phyloP scores from a whole-genome alignment of 1,139 yeast genomes.

The Sugiyamaella grinbergsii region DNA sequence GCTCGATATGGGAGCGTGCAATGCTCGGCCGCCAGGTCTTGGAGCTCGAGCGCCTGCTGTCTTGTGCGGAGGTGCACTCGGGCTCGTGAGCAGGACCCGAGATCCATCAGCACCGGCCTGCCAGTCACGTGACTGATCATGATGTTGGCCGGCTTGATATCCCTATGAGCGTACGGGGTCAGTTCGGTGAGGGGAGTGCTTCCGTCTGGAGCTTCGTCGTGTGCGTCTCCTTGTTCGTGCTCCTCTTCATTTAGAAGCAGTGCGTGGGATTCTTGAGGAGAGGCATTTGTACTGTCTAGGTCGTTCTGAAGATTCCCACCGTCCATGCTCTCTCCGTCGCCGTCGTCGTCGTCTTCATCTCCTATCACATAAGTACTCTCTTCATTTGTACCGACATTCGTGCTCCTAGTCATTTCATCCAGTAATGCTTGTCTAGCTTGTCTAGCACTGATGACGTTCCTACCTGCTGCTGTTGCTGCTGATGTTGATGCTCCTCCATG shows the following conservation, averaged over 20 bases:
- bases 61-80: conserved; percentile 56
- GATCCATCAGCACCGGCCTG: conserved; percentile 73
- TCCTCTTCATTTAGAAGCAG: conserved; percentile 16
- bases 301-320: too few relatives aligned
- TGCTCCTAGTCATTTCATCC: conserved; percentile 38
- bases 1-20: conserved; percentile 88
- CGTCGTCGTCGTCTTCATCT: conserved; percentile 24
- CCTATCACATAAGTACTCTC: conserved; percentile 23
- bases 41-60: conserved; percentile 72
- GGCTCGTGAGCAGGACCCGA: conserved; percentile 78
- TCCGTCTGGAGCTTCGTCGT: conserved; percentile 28
- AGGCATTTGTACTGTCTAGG: conserved; percentile 8
- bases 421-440: conserved; percentile 76
- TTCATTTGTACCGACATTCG: conserved; percentile 19
- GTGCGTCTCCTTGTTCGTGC: conserved; percentile 36
- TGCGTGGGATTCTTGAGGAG: conserved; percentile 18
- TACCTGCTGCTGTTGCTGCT: too few relatives aligned
- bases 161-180: conserved; percentile 80
- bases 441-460: conserved; percentile 48
- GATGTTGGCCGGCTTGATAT: conserved; percentile 84
- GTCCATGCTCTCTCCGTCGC: not conserved
- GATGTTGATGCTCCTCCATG: too few relatives aligned
- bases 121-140: conserved; percentile 73
- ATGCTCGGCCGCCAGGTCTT: conserved; percentile 81
- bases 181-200: conserved; percentile 56